Percentiles rank a stretch among this genome's conserved stretches.
Conservation (phyloP, 2,329 filamentous ascomycete species). For the Cytospora piceicola region DNA sequence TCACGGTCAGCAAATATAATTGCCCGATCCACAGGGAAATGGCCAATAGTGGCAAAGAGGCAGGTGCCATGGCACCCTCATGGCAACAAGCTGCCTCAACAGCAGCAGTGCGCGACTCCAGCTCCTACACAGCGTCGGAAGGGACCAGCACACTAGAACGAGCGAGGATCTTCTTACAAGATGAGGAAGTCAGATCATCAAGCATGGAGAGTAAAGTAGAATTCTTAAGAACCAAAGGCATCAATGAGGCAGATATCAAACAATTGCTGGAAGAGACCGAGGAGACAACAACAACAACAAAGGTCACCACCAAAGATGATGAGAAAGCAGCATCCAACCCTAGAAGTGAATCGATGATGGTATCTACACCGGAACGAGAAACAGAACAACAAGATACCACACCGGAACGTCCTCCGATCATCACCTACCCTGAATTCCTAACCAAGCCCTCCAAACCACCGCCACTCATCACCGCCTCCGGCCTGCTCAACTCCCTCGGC, state of each 20-base stretch:
- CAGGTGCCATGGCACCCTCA: constrained; percentile 29
- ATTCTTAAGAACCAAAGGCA: constrained; percentile 79
- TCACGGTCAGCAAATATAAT: background rate
- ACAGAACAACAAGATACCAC: constrained; percentile 34
- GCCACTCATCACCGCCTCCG: constrained; percentile 64
- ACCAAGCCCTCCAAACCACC: constrained; percentile 58
- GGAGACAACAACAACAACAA: constrained; percentile 25
- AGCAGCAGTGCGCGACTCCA: constrained; percentile 6
- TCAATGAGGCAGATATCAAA: constrained; percentile 69
- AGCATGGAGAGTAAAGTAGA: constrained; percentile 72
- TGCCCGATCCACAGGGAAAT: constrained; percentile 27
- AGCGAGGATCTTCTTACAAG: constrained; percentile 75
- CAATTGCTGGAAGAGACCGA: constrained; percentile 55
- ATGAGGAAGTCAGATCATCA: constrained; percentile 71
- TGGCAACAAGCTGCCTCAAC: constrained; percentile 30
- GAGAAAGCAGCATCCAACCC: constrained; percentile 23
- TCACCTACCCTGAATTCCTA: constrained; percentile 73
- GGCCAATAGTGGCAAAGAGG: constrained; percentile 33
- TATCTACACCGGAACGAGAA: constrained; percentile 11
- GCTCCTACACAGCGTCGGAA: constrained; percentile 31
- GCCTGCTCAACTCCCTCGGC: constrained; percentile 63
- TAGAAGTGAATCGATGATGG: constrained; percentile 10
- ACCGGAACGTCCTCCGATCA: constrained; percentile 59
- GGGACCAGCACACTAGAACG: constrained; percentile 57
- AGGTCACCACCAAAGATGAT: constrained; percentile 1